These are phyloP conservation scores for Alectoria sarmentosa DNA, from an alignment of 495 filamentous ascomycete genomes.

Conservation along the genomic window DNA sequence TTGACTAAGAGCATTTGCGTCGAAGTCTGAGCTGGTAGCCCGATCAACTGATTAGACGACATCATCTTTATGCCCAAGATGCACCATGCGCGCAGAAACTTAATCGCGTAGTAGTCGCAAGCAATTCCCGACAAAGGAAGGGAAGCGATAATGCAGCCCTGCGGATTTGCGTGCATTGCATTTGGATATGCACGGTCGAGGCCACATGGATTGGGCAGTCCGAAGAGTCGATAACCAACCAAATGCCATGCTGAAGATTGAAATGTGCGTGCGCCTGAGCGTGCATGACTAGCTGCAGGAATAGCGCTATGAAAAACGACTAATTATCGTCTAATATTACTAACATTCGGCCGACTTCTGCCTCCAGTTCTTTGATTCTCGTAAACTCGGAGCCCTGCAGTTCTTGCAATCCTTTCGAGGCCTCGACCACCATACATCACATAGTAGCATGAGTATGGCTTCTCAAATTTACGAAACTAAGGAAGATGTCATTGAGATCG, in stretches of 20 bases:
- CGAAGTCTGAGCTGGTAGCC: background rate
- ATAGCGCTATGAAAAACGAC: background rate
- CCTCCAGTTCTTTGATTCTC: background rate
- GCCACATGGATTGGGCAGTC: background rate
- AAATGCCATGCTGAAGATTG: background rate
- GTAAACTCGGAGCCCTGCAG: background rate
- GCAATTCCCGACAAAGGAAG: background rate
- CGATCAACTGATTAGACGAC: background rate
- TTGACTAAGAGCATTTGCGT: background rate
- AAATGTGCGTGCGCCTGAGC: no score
- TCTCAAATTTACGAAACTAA: background rate
- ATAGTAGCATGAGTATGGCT: background rate
- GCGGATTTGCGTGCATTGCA: background rate
- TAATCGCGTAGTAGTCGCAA: background rate
- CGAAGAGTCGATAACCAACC: background rate
- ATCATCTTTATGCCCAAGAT: no score
- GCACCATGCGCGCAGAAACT: no score
- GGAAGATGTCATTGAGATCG: background rate
- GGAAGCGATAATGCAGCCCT: background rate
- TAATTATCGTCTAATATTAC: no score
- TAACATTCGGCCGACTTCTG: no score
- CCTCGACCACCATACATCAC: background rate
- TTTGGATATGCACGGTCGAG: background rate
- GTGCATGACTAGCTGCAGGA: constrained; percentile 1
- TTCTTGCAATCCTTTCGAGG: background rate